Base-by-base conservation (phyloP, 352 stramenopile genomes). In the Bremia lactucae region DNA sequence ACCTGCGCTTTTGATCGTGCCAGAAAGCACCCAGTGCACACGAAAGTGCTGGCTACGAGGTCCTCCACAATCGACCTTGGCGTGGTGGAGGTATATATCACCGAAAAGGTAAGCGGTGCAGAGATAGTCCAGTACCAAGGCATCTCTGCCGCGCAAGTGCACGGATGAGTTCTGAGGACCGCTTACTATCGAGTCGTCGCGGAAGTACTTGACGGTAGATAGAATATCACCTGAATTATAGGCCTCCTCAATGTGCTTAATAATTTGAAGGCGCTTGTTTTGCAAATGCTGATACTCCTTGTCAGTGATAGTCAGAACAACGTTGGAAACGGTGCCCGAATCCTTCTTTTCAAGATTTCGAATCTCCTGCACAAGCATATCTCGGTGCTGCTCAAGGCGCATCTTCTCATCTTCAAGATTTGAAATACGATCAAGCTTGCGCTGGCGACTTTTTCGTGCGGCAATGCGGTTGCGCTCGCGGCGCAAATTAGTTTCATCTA, bases 391-490 rank as follows among this genome's bases (percentile, higher is more conserved):
- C 58, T 91, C 79, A 7, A 91, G 71, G 0, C 79, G 79, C 67
- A 82, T 82, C 52, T 91, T 91, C 55, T 91, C 79, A 49, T 89
- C 78, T 57, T 91, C 79, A 2, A 91, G 61, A 49, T 84, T 87
- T 18, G 78, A 87, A 46, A 91, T 91, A 43, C 78, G 78, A 57
- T 91, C 79, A 11, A 91, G 51, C 46, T 91, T 91, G 53, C 79
- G 73, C 46, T 91, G 79, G 3, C 79, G 73, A 33, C 69, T 85
- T 49, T 91, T 91, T 25, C 79, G 68, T 8, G 79, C 79, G 0
- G 79, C 79, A 44, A 91, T 88, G 40, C 79, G 79, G 63, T 91
- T 91, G 10, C 76, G 72, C 42, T 91, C 79, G n/a, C 79, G 69
- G 11, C 79, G 73, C 28, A 87, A 46, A 33, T 83, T 88, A 13